Evolutionary conservation across 192 early-diverging fungal species (phyloP), one percentile per base, ranked within the genome.

Genomic region (Rhizophagus clarus): DNA sequence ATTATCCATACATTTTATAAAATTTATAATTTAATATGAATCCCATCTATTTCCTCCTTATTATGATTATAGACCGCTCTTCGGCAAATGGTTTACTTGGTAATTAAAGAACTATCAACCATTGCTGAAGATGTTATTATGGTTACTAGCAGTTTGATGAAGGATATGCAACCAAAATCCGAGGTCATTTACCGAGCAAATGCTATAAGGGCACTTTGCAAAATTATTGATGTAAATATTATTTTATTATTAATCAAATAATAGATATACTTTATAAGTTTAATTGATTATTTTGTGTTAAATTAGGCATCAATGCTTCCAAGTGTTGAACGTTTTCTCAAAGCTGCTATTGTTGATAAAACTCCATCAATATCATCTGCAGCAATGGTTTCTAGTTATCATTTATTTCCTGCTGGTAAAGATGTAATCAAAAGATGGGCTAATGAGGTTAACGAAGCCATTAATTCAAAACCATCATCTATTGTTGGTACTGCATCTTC

Each of bases 71-170:
- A 96, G 95, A 94, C 94, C 78, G 89, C 96, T 26, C 84, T 99
- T 81, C 93, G 98, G 63, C 97, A 99, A 88, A 96, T 97, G 94
- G 93, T 98, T 70, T 98, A 98, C 79, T 88, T 99, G 76, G 92
- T 95, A 37, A 99, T 99, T 87, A 98, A 98, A 85, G 97, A 99
- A 85, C 89, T 99, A 24, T 92, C 96, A 72, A 91, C 87, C 29
- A 91, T 96, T 74, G 96, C 97, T 29, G 95, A 98, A 83, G 95
- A 99, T 89, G 95, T 97, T 20, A 96, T 98, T 80, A 97, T 99
- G 95, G 96, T 97, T 61, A 99, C 96, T 14, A 94, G 94, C 77
- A 94, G 92, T 67, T 84, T 99, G 51, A 97, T 97, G 86, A 95
- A 97, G 83, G 98, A 99, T 84, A 97, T 98, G 89, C 97, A 97